Evolutionary conservation across 1,139 yeast species (phyloP), one percentile per base, ranked within the genome.

Genomic region (Saccharomycopsis hybrid): DNA sequence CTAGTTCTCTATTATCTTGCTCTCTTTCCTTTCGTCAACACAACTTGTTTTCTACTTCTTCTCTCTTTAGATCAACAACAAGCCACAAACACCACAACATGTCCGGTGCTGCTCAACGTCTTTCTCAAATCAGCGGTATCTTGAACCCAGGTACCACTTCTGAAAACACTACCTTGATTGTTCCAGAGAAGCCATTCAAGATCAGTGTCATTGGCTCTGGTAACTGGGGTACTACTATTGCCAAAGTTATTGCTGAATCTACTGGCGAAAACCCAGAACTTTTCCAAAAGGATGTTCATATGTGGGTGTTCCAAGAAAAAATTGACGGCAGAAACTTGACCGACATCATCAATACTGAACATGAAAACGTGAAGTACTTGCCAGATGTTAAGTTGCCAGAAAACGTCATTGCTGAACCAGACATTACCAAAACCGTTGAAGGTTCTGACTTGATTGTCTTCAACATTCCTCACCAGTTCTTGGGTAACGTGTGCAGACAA

Each of bases 211-310:
- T 84, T 55, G 92, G 92, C 39, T 82, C 89, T 9, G 92, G 92
- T 61, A 84, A 84, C 65, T 84, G 92, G 96, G 97, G 97, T 54
- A 87, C 96, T 37, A 90, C 97, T 4, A 89, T 90, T 50, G 96
- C 97, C 57, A 90, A 90, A 70, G 83, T 90, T 48, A 82, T 89
- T 39, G 89, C 96, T 37, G 97, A 90, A 68, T 89, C 88, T 68
- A 72, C 90, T 44, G 73, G 72, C 41, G 82, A 77, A 59, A 76
- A 85, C 68, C 80, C 88, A 29, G 72, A 78, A 41, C 67, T 85
- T 57, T 90, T 90, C 64, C 76, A 78, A 49, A 67, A 70, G 52
- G 70, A 76, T 46, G 96, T 90, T 44, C 78, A 81, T 59, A 89
- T 90, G 97, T 90, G 97, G 97, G 97, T 90, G 32, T 86, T 74